Evolutionary conservation across 2,329 filamentous ascomycete genomes (phyloP).

Genomic region (Penicillium brasilianum): DNA sequence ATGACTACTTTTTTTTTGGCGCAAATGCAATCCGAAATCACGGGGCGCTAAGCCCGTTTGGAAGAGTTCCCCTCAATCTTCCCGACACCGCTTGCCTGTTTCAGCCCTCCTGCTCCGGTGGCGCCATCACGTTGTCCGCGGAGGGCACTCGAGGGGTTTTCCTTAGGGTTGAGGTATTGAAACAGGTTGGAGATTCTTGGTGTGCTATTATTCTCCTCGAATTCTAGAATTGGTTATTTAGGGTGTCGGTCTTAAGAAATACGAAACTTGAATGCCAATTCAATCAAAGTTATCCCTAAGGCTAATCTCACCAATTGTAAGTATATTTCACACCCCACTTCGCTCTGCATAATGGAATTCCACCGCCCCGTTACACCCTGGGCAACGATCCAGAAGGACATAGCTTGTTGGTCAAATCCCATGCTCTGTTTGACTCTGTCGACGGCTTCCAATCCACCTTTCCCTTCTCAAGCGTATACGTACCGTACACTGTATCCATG

Average conservation of each 20-base stretch:
- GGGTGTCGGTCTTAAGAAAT: too few species aligned
- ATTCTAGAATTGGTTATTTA: not conserved
- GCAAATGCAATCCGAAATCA: conserved; percentile 17
- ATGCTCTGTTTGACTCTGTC: too few species aligned
- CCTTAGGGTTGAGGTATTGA: not conserved
- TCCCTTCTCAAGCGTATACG: too few species aligned
- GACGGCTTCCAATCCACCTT: too few species aligned
- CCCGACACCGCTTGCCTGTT: conserved; percentile 9
- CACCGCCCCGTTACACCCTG: too few species aligned
- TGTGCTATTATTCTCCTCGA: not conserved
- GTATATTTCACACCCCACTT: not conserved
- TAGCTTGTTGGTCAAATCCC: too few species aligned
- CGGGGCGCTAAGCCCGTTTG: conserved; percentile 13
- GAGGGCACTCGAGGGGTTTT: not conserved
- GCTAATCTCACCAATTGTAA: not conserved
- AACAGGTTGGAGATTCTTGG: not conserved
- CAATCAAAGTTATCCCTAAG: not conserved
- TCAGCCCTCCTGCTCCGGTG: not conserved
- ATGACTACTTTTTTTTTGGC: conserved; percentile 21
- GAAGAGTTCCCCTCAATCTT: conserved; percentile 10
- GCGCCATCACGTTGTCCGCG: conserved; percentile 10
- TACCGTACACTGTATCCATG: too few species aligned
- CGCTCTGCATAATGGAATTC: too few species aligned
- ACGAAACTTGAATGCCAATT: not conserved
- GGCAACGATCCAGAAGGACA: too few species aligned